These are phyloP conservation scores for carrot (Daucus carota) DNA, from an alignment of 129 eudicot species.

Conservation along the genomic window DH1_v3.0 NC_030387.2:5002501-5003000, in stretches of 20 bases:
- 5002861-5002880: too few species aligned
- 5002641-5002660: constrained; percentile 50
- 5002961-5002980: too few species aligned
- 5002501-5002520: background rate
- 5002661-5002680: constrained; percentile 76
- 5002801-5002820: too few species aligned
- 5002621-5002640: constrained; percentile 63
- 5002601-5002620: constrained; percentile 36
- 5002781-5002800: too few species aligned
- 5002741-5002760: background rate
- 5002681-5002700: constrained; percentile 93
- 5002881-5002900: too few species aligned
- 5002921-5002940: too few species aligned
- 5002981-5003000: too few species aligned
- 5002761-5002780: too few species aligned
- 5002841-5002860: too few species aligned
- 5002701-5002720: constrained; percentile 1
- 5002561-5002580: constrained; percentile 33
- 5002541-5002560: background rate
- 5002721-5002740: background rate
- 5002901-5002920: too few species aligned
- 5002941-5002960: too few species aligned
- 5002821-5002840: too few species aligned
- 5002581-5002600: constrained; percentile 45
- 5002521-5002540: background rate